Evolutionary conservation across 1,284 basidiomycete species (phyloP), one percentile per base, ranked within the genome.

Genomic region (Butyriboletus appendiculatus): DNA sequence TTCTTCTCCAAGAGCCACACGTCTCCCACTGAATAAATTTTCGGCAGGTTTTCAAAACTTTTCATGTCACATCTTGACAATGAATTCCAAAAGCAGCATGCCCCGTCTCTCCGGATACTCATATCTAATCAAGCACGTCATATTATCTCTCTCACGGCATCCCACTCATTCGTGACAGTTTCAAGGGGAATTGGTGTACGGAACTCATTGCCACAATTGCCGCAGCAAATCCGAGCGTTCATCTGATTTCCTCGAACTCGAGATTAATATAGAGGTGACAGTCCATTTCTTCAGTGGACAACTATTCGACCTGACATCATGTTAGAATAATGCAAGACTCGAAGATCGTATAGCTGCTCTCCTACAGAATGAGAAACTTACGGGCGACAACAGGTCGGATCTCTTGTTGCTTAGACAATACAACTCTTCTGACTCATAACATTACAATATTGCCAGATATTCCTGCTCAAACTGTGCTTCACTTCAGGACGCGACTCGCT

Each of bases 31-130:
- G 24, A 70, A 30, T 11, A 9, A 53, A 49, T 30, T 61, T 53
- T 65, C 48, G 34, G 14, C 63, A 96, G 94, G 65, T 97, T 97
- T 68, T 93, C 92, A 0, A 96, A 97, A 64, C 79, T 97, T 16
- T 96, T 97, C 73, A 89, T 96, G 82, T 86, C 85, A 5, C 86
- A 94, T 64, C 79, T 97, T 26, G 89, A 90, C 56, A 77, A 77
- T 18, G 92, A 96, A 71, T 96, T 96, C 69, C 81, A 84, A 72
- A 91, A 88, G 62, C 88, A 94, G 65, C 73, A 77, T 2, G 74
- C 81, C 49, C 79, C 83, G 2, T 72, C 73, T 11, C 73, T 94
- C 16, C 81, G 78, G 59, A 82, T 82, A 7, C 77, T 95, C 9
- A 74, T 96, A 52, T 77, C 81, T 8, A 79, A 87, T 61, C 88